These are phyloP conservation scores for Puccinia novopanici DNA, from an alignment of 1,284 basidiomycete genomes.

Conservation along the genomic window DNA sequence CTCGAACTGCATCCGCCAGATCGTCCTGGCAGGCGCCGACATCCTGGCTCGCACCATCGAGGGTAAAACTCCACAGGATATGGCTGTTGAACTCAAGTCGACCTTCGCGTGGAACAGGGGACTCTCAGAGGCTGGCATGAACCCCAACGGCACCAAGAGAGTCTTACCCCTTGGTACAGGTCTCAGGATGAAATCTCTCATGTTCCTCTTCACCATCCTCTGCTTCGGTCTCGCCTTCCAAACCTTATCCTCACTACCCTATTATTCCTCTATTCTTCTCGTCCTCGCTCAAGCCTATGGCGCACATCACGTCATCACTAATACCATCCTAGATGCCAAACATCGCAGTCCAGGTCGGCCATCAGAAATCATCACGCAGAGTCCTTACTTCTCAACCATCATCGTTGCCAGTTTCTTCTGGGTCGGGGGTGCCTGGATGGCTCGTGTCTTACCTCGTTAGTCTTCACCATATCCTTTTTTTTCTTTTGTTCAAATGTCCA, in stretches of 20 bases:
- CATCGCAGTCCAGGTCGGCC: slow-evolving; percentile 57
- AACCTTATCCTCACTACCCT: slow-evolving; percentile 77
- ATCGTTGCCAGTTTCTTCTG: slow-evolving; percentile 82
- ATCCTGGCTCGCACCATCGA: slow-evolving; percentile 77
- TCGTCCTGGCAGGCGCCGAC: slow-evolving; percentile 83
- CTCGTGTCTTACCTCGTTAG: slow-evolving; percentile 70
- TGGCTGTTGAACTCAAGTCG: slow-evolving; percentile 90
- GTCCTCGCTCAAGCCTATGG: slow-evolving; percentile 81
- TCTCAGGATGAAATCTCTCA: slow-evolving; percentile 75
- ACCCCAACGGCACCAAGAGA: slow-evolving; percentile 55
- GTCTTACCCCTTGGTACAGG: slow-evolving; percentile 51
- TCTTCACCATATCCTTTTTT: slow-evolving; percentile 19
- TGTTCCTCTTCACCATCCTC: slow-evolving; percentile 76
- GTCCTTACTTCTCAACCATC: slow-evolving; percentile 87
- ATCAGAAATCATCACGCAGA: slow-evolving; percentile 59
- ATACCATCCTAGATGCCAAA: slow-evolving; percentile 72
- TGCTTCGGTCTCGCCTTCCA: slow-evolving; percentile 80
- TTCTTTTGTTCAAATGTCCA: slow-evolving; percentile 45
- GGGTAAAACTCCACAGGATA: slow-evolving; percentile 85
- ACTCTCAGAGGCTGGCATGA: slow-evolving; percentile 71
- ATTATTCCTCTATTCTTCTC: slow-evolving; percentile 82
- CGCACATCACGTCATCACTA: slow-evolving; percentile 88
- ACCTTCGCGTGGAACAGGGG: slow-evolving; percentile 83
- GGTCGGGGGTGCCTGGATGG: slow-evolving; percentile 81
- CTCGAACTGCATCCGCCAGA: slow-evolving; percentile 74